Conservation (phyloP, 495 filamentous ascomycete species). For the Neurospora tetraspora region DNA sequence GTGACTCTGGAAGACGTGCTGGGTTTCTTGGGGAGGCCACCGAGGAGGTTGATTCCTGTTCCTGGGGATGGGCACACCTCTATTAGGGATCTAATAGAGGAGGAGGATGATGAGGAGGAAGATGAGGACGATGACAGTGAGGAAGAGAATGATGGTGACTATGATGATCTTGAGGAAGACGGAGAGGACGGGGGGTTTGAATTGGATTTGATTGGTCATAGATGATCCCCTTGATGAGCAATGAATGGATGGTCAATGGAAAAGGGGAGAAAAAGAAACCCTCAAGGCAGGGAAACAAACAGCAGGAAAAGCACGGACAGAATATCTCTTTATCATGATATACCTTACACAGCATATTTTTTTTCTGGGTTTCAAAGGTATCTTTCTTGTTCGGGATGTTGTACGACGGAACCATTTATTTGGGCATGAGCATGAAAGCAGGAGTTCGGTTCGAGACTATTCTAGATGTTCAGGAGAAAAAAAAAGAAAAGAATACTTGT, state of each 20-base stretch:
- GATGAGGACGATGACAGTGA: slow-evolving; percentile 32
- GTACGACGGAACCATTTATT: no score
- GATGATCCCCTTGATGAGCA: slow-evolving; percentile 19
- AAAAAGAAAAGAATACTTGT: no score
- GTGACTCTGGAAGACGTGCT: not conserved
- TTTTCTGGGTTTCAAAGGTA: no score
- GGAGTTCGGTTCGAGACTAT: no score
- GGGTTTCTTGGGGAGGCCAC: not conserved
- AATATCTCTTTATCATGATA: not conserved
- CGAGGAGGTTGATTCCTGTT: not conserved
- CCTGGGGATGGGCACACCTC: slow-evolving; percentile 47
- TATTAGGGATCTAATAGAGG: slow-evolving; percentile 11
- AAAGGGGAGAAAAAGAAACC: not conserved
- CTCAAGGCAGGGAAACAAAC: not conserved
- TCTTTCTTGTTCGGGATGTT: not conserved
- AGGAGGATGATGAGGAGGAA: slow-evolving; percentile 18
- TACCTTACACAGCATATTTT: not conserved
- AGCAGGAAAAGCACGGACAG: not conserved
- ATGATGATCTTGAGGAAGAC: slow-evolving; percentile 8
- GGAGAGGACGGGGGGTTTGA: slow-evolving; percentile 43
- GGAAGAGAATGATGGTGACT: slow-evolving; percentile 41
- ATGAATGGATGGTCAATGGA: not conserved
- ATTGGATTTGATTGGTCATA: slow-evolving; percentile 65
- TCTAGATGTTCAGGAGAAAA: no score
- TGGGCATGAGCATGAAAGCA: no score